Conservation (phyloP, 192 early-diverging fungal genomes). For the Linnemannia elongata region DNA sequence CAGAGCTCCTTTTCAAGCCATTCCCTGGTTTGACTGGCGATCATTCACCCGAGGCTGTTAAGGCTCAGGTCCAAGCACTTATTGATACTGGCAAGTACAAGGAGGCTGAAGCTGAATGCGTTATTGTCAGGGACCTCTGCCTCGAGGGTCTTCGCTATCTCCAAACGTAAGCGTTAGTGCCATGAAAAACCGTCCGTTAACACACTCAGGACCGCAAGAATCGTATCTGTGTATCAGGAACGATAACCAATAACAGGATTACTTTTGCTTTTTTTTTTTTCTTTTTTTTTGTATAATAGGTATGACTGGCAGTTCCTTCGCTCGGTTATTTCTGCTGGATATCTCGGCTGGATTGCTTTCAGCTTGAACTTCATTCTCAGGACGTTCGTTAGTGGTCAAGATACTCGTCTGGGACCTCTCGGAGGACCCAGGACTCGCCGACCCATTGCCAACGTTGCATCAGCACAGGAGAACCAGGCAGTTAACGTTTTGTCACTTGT, state of each 20-base stretch:
- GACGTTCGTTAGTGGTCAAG: slow-evolving; percentile 67
- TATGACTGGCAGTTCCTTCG: slow-evolving; percentile 97
- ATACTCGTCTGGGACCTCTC: slow-evolving; percentile 30
- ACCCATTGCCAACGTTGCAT: slow-evolving; percentile 8
- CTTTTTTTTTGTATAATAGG: slow-evolving; percentile 6
- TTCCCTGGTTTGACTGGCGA: slow-evolving; percentile 76
- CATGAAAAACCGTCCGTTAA: background rate
- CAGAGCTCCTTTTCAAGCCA: slow-evolving; percentile 85
- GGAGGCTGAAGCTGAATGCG: slow-evolving; percentile 78
- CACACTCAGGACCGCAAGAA: background rate
- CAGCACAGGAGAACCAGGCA: slow-evolving; percentile 11
- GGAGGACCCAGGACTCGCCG: slow-evolving; percentile 18
- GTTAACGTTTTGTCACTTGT: slow-evolving; percentile 55
- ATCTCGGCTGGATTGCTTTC: slow-evolving; percentile 91
- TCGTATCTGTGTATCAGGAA: background rate
- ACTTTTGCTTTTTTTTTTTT: background rate
- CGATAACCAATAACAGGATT: background rate
- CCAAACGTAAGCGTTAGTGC: slow-evolving; percentile 70
- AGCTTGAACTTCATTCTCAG: slow-evolving; percentile 84
- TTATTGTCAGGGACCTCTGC: slow-evolving; percentile 71
- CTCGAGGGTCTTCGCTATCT: slow-evolving; percentile 93
- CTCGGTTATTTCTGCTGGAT: slow-evolving; percentile 86
- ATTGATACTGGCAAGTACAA: slow-evolving; percentile 74
- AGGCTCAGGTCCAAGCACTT: slow-evolving; percentile 69
- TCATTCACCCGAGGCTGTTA: slow-evolving; percentile 64